These are phyloP conservation scores for Penicillium paradoxum DNA, from an alignment of 495 filamentous ascomycete species.

Conservation along the genomic window DNA sequence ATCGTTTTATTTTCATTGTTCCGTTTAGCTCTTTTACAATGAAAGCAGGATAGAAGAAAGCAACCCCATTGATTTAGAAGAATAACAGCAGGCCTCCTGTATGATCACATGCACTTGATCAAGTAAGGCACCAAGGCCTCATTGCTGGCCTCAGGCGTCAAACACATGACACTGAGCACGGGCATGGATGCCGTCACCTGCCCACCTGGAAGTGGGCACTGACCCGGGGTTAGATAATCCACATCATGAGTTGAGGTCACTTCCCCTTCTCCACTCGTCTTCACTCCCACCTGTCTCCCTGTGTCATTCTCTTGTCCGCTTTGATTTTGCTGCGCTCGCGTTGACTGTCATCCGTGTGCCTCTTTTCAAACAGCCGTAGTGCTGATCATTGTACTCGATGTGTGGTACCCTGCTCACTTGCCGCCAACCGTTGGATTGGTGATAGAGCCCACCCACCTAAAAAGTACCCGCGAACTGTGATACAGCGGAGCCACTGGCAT, in stretches of 20 bases:
- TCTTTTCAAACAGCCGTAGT: conserved; percentile 15
- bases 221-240: conserved; percentile 18
- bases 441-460: conserved; percentile 13
- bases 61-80: too few species aligned
- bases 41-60: too few species aligned
- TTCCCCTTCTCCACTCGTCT: conserved; percentile 19
- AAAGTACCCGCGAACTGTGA: conserved; percentile 16
- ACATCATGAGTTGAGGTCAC: conserved; percentile 13
- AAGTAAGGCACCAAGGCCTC: neutral
- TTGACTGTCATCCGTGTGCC: conserved; percentile 7
- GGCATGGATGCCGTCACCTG: conserved; percentile 14
- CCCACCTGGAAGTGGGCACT: neutral
- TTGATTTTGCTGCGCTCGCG: conserved; percentile 7
- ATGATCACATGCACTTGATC: too few species aligned
- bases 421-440: conserved; percentile 41
- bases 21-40: too few species aligned
- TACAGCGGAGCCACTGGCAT: conserved; percentile 19
- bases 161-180: conserved; percentile 9
- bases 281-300: conserved; percentile 11
- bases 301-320: conserved; percentile 7
- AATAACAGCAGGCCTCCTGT: too few species aligned
- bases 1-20: too few species aligned
- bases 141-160: conserved; percentile 9
- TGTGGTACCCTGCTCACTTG: conserved; percentile 27
- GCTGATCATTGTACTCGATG: conserved; percentile 36